These are phyloP conservation scores for Tremellales sp. DNA, from an alignment of 1,284 basidiomycete species.

Conservation along the genomic window DNA sequence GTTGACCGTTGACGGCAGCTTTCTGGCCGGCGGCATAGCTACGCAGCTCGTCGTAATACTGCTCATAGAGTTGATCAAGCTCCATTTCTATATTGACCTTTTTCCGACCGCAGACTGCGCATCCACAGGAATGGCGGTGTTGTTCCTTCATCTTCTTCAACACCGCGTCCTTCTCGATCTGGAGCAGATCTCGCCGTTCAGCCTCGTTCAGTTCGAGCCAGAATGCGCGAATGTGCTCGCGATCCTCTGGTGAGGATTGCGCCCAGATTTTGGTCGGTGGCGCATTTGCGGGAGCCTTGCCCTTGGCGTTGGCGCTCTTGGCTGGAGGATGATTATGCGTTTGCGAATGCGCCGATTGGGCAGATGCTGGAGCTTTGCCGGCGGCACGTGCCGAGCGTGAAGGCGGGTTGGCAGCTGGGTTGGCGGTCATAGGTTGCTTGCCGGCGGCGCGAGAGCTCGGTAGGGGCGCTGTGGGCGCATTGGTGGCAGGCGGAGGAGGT, in stretches of 20 bases:
- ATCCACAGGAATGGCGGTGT: conserved; percentile 91
- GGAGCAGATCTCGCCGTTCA: conserved; percentile 83
- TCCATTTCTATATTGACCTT: conserved; percentile 98
- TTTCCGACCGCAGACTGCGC: conserved; percentile 95
- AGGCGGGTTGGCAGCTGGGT: conserved; percentile 38
- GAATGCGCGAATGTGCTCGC: conserved; percentile 95
- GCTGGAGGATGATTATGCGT: conserved; percentile 52
- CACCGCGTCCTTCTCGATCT: conserved; percentile 96
- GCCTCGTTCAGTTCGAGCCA: conserved; percentile 87
- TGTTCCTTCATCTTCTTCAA: conserved; percentile 98
- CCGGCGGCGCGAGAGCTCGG: conserved; percentile 67
- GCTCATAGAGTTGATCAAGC: conserved; percentile 97
- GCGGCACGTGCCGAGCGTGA: conserved; percentile 49
- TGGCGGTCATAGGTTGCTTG: conserved; percentile 67
- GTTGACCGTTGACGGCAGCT: conserved; percentile 77
- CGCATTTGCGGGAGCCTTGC: conserved; percentile 33
- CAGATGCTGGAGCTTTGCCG: conserved; percentile 55
- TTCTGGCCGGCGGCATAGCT: conserved; percentile 96
- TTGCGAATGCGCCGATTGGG: conserved; percentile 57
- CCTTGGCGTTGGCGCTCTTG: conserved; percentile 24
- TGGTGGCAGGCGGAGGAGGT: conserved; percentile 39
- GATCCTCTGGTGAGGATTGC: conserved; percentile 82
- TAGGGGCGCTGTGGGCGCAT: conserved; percentile 49
- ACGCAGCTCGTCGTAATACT: conserved; percentile 99
- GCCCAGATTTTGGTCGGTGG: conserved; percentile 66